These are phyloP conservation scores for Prunus padus DNA, from an alignment of 306 rosid genomes.

Conservation along the genomic window DNA sequence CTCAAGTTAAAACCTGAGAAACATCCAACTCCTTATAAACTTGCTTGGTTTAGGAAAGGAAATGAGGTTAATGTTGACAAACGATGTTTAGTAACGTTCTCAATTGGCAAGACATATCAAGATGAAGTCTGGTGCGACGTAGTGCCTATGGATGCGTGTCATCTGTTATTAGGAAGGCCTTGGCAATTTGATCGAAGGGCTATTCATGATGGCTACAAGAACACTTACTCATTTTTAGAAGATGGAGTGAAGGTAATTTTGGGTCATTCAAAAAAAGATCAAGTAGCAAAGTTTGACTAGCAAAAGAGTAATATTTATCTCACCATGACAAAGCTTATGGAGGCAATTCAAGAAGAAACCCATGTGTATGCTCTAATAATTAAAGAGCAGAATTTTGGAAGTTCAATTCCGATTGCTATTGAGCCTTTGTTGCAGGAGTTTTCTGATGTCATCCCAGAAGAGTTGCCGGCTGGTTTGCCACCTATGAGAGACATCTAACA, in stretches of 20 bases:
- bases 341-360: too few species aligned
- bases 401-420: too few species aligned
- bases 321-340: too few species aligned
- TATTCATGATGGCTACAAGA: background rate
- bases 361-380: too few species aligned
- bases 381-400: too few species aligned
- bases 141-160: background rate
- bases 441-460: too few species aligned
- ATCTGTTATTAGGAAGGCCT: too few species aligned
- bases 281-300: background rate
- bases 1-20: background rate
- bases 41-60: background rate
- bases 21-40: background rate
- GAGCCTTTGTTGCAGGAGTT: too few species aligned
- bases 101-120: background rate
- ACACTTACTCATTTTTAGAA: background rate
- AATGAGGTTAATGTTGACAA: background rate
- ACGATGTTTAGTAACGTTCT: background rate
- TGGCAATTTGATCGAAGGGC: background rate
- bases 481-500: too few species aligned
- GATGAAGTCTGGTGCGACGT: slow-evolving; percentile 1
- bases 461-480: too few species aligned
- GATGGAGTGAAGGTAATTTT: background rate
- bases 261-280: background rate
- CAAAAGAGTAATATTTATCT: background rate